phyloP scores from a whole-genome alignment of 2,329 filamentous ascomycete genomes.

The Aspergillus ochraceoroseus region DNA sequence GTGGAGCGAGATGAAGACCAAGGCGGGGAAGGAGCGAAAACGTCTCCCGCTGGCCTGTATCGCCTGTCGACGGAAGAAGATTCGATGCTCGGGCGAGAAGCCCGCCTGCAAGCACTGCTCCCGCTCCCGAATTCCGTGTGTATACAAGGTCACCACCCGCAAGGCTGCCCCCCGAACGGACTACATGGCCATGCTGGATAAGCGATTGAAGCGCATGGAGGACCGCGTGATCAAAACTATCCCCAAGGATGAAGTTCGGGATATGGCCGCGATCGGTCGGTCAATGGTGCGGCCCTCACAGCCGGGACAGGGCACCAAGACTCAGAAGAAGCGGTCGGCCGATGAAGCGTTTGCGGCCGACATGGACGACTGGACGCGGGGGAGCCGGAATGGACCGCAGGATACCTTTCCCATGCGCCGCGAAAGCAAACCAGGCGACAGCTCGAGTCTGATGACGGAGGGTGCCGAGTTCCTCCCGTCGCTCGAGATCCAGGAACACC shows the following conservation, averaged over 20 bases:
- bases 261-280: constrained; percentile 63
- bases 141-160: constrained; percentile 93
- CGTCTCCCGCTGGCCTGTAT: constrained; percentile 90
- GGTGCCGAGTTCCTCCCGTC: constrained; percentile 77
- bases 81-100: constrained; percentile 94
- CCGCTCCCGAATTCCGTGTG: constrained; percentile 85
- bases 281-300: constrained; percentile 78
- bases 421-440: constrained; percentile 62
- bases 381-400: constrained; percentile 48
- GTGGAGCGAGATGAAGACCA: constrained; percentile 81
- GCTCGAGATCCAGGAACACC: constrained; percentile 84
- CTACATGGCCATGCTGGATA: constrained; percentile 99
- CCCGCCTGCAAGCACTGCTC: constrained; percentile 95
- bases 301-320: constrained; percentile 54
- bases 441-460: constrained; percentile 72
- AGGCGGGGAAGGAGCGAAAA: constrained; percentile 93
- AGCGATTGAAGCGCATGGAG: constrained; percentile 93
- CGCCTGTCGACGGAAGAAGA: constrained; percentile 93
- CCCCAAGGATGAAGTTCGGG: constrained; percentile 74
- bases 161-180: constrained; percentile 93
- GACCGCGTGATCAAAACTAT: constrained; percentile 94
- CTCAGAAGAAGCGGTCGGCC: constrained; percentile 71
- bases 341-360: constrained; percentile 84
- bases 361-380: constrained; percentile 72
- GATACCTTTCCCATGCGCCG: constrained; percentile 52